phyloP scores from a whole-genome alignment of 306 rosid species.

The Prunus fruticosa region DNA sequence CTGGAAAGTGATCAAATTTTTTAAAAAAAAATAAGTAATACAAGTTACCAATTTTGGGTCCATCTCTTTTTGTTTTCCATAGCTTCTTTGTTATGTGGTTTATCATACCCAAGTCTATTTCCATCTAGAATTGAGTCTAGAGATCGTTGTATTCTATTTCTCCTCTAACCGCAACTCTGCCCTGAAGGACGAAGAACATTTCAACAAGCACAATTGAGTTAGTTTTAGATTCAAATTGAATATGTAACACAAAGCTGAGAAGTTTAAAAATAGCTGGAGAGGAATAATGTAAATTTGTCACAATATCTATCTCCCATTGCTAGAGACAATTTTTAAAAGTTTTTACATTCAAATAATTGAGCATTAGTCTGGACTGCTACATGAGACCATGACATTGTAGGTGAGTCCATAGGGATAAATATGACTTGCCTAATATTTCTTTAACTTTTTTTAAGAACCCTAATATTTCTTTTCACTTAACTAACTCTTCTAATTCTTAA shows the following conservation, averaged over 20 bases:
- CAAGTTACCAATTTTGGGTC: conserved; percentile 43
- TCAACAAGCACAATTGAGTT: conserved; percentile 8
- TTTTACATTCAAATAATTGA: not conserved
- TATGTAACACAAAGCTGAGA: not conserved
- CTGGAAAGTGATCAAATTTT: not conserved
- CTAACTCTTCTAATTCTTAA: too few relatives aligned
- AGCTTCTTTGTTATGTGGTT: conserved; percentile 33
- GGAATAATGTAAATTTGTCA: not conserved
- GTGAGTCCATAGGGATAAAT: not conserved
- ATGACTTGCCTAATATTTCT: not conserved
- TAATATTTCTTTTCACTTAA: not conserved
- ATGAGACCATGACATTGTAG: not conserved
- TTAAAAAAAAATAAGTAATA: not conserved
- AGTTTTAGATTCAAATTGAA: not conserved
- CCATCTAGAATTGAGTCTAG: conserved; percentile 43
- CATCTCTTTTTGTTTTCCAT: conserved; percentile 31
- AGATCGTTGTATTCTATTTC: conserved; percentile 89
- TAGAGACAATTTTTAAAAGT: not conserved
- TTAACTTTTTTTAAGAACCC: too few relatives aligned
- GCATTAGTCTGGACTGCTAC: not conserved
- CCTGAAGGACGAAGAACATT: conserved; percentile 47
- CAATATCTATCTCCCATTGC: not conserved
- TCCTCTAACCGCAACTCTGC: conserved; percentile 86
- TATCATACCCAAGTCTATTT: conserved; percentile 34
- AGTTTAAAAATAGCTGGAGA: not conserved